Evolutionary conservation across 176 grass and related monocot genomes (phyloP), one percentile per base, ranked within the genome.

Genomic region (Phoenix dactylifera): DNA sequence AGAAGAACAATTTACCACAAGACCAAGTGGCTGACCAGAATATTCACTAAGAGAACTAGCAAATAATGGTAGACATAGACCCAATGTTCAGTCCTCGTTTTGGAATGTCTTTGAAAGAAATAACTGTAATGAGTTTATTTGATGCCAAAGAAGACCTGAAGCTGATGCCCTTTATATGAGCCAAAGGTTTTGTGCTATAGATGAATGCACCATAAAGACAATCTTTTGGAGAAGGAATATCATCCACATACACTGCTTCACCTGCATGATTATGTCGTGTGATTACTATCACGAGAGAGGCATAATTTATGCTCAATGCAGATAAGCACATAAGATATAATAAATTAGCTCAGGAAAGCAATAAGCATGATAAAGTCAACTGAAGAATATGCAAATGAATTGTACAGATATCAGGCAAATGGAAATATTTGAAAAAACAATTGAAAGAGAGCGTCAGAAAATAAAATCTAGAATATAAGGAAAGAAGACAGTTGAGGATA

Each of bases 231-330:
- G 77, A 59, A 74, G 80, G 74, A 68, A 89, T 87, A 53, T 95
- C 90, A 84, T 95, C 86, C 79, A 95, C 90, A 81, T 86, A 95
- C 50, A 89, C 56, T 57, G 83, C 86, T 67, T 95, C 86, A 75
- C 86, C 86, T 90, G 77, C 64, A 67, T 66, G 66, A 18, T 51
- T 16, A 14, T 5, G 3, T n/a, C 24, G 60, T 3, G n/a, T n/a
- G 26, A 72, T 54, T 26, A 63, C n/a, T 54, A 17, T 15, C 16
- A 52, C 15, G 5, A 17, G 54, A 60, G 17, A 58, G 1, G 7
- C 7, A 10, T 39, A 39, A 39, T 39, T 39, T 39, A 20, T 2
- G 2, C 32, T 39, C 9, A 1, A 39, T 7, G 10, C 7, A 39
- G 9, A 10, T 10, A 39, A 39, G 7, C 7, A 39, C 7, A 1